These are phyloP conservation scores for Phytopythium delawarense DNA, from an alignment of 352 stramenopile genomes.

Conservation along the genomic window DNA sequence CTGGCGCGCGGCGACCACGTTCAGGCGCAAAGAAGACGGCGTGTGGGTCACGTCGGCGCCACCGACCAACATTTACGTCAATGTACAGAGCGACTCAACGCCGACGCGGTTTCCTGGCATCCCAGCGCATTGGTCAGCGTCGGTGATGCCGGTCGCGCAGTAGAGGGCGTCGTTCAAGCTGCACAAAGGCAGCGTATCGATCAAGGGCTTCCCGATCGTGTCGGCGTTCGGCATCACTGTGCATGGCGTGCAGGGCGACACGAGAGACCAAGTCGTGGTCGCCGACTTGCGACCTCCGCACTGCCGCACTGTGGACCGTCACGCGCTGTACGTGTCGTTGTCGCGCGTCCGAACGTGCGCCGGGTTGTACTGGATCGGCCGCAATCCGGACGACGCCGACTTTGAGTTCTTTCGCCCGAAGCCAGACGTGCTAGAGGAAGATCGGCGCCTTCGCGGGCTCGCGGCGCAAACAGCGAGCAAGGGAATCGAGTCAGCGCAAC, in stretches of 20 bases:
- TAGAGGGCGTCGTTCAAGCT: background rate
- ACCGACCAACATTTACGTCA: conserved; percentile 11
- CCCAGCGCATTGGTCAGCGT: conserved; percentile 6
- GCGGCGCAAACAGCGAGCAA: no score
- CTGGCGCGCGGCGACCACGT: conserved; percentile 1
- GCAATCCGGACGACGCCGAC: background rate
- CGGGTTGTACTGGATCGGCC: conserved; percentile 12
- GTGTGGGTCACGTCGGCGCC: conserved; percentile 5
- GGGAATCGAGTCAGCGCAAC: no score
- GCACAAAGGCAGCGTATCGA: conserved; percentile 6
- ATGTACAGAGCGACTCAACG: background rate
- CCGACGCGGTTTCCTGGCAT: background rate
- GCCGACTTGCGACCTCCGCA: conserved; percentile 11
- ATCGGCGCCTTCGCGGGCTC: no score
- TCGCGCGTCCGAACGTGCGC: conserved; percentile 9
- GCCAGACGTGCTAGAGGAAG: no score
- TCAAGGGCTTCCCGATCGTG: conserved; percentile 18
- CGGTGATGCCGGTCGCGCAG: conserved; percentile 11
- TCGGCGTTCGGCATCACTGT: conserved; percentile 21
- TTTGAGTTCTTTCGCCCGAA: no score
- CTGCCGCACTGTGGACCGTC: background rate
- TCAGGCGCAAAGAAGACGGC: background rate
- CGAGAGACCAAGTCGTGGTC: conserved; percentile 7
- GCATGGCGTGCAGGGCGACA: conserved; percentile 19
- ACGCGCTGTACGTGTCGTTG: conserved; percentile 15